phyloP scores from a whole-genome alignment of 805 yeast genomes.

The Torulaspora delbrueckii region DNA sequence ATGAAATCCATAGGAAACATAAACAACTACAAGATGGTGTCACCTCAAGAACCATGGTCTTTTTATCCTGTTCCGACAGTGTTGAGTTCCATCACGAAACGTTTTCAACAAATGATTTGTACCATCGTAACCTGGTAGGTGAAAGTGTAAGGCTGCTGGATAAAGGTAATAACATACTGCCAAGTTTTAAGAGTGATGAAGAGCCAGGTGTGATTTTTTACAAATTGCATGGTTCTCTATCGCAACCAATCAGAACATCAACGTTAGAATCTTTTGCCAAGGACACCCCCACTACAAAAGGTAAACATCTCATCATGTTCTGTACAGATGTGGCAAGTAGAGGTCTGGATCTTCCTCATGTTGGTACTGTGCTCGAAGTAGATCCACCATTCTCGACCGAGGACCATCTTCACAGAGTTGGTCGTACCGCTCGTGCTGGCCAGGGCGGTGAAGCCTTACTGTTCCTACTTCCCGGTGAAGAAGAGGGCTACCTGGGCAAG shows the following conservation, averaged over 20 bases:
- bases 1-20: constrained; percentile 39
- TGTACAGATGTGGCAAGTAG: constrained; percentile 98
- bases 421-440: constrained; percentile 99
- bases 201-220: constrained; percentile 45
- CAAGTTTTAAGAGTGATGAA: constrained; percentile 33
- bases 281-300: constrained; percentile 39
- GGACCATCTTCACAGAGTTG: constrained; percentile 94
- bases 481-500: constrained; percentile 73
- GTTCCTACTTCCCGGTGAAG: constrained; percentile 82
- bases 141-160: constrained; percentile 33
- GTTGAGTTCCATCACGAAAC: constrained; percentile 86
- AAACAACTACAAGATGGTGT: constrained; percentile 13
- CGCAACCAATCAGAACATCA: constrained; percentile 76
- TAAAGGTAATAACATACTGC: constrained; percentile 29
- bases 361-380: constrained; percentile 80
- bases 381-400: constrained; percentile 94
- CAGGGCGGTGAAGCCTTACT: constrained; percentile 69
- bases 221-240: constrained; percentile 85
- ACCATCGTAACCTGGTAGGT: constrained; percentile 34
- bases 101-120: constrained; percentile 53
- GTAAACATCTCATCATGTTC: constrained; percentile 61
- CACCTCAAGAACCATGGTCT: constrained; percentile 65
- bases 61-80: constrained; percentile 92
- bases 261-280: constrained; percentile 60
- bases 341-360: constrained; percentile 87